Evolutionary conservation across 2,329 filamentous ascomycete genomes (phyloP), one percentile per base, ranked within the genome.

Genomic region (Fonsecaea multimorphosa): DNA sequence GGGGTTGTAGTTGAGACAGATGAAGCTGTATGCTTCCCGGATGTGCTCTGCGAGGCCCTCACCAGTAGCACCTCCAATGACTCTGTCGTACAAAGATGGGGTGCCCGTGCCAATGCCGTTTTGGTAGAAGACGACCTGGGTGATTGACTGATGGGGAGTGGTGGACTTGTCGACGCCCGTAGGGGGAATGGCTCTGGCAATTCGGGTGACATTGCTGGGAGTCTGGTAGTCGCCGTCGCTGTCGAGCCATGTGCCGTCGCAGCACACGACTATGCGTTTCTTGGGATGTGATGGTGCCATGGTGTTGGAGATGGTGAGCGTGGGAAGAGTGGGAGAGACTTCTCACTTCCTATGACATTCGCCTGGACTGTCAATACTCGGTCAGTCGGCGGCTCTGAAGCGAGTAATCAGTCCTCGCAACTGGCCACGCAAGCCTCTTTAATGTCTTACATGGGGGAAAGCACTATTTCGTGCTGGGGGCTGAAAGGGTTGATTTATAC

Each of bases 161-260:
- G 51, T 61, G 56, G 49, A 61, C 19, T 63, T 59, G 65, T 76
- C 74, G 1, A 66, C 64, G 8, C 73, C 75, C 8, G 72, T 59
- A 1, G 71, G 70, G 16, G 72, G 71, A 29, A 77, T 66, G 0
- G 74, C 70, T 44, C 75, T 73, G n/a, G 72, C 73, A 22, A 76
- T 72, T 8, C 75, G 71, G 8, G 75, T 77, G 31, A 77, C 72
- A 32, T 77, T 76, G 5, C 71, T 74, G 9, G 75, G 74, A 11
- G 74, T 71, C 22, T 74, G 74, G 46, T 71, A 73, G 36, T 74
- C 59, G 14, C 74, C 74, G 27, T 74, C 74, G n/a, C 72, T 68
- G 64, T 70, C 61, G 60, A 75, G 72, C 74, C 75, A 76, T 19
- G 75, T 77, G 32, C 75, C 75, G 60, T 77, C 75, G 53, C 75